These are phyloP conservation scores for Urostyla sp. DNA, from an alignment of 73 alveolate genomes.

Conservation along the genomic window DNA sequence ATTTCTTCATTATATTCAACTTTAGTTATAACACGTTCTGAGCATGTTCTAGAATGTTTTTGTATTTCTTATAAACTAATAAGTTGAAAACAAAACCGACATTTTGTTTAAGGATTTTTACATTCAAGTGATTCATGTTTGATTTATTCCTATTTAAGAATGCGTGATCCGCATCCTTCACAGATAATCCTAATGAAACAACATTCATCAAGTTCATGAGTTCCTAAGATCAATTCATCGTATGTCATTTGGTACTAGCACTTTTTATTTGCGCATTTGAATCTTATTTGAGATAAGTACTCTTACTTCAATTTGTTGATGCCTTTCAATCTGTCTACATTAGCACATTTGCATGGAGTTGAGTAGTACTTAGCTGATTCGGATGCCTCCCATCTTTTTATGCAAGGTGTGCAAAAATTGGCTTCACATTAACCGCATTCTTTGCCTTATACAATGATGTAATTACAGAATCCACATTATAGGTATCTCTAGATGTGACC, in stretches of 20 bases:
- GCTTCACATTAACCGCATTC: constrained; percentile 15
- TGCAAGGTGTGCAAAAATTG: constrained; percentile 22
- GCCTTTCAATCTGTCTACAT: neutral
- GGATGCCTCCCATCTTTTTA: constrained; percentile 33
- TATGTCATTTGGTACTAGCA: constrained; percentile 16
- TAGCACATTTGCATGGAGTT: constrained; percentile 22
- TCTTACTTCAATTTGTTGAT: neutral
- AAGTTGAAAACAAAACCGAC: neutral
- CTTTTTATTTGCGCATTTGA: constrained; percentile 1
- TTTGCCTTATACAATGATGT: constrained; percentile 17
- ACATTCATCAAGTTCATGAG: constrained; percentile 42
- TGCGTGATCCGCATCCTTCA: constrained; percentile 44
- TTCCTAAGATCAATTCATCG: constrained; percentile 18
- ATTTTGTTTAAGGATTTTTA: neutral
- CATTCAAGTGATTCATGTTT: constrained; percentile 24
- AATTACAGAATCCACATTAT: neutral
- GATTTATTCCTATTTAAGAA: neutral
- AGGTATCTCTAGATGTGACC: neutral
- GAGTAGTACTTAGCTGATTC: constrained; percentile 19
- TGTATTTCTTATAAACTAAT: neutral
- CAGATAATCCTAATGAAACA: constrained; percentile 2
- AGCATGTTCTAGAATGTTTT: neutral
- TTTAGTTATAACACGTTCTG: neutral
- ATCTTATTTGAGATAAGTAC: constrained; percentile 4
- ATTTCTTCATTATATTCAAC: neutral